phyloP scores from a whole-genome alignment of 1,284 basidiomycete genomes.

The Sporisorium sorghi region DNA sequence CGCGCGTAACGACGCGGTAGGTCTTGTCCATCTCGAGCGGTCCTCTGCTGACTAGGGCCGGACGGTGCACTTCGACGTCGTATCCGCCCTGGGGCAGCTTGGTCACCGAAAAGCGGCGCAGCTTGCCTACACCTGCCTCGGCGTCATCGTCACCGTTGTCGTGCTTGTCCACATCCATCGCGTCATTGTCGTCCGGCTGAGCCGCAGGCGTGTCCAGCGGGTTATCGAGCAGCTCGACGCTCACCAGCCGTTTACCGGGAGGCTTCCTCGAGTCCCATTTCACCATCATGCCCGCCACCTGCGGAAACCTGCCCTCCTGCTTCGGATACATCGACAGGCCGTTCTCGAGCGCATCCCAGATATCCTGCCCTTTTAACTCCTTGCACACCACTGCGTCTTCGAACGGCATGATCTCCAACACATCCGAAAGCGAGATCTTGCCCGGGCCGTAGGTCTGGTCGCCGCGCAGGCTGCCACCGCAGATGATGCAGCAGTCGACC shows the following conservation, averaged over 20 bases:
- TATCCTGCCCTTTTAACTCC: conserved; percentile 81
- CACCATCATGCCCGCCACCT: conserved; percentile 85
- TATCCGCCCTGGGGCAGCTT: conserved; percentile 35
- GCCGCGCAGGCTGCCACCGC: conserved; percentile 81
- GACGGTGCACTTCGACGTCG: conserved; percentile 51
- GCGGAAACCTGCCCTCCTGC: conserved; percentile 91
- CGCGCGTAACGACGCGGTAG: conserved; percentile 82
- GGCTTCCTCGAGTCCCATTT: conserved; percentile 82
- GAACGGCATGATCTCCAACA: conserved; percentile 88
- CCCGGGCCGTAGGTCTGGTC: conserved; percentile 84
- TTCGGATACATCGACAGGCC: conserved; percentile 84
- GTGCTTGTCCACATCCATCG: conserved; percentile 34
- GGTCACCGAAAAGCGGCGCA: conserved; percentile 33
- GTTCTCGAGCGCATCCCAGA: conserved; percentile 85
- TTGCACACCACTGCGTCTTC: conserved; percentile 84
- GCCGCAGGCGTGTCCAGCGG: conserved; percentile 29
- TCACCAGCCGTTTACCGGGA: conserved; percentile 54
- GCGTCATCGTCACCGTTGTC: background rate
- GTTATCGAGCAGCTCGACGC: conserved; percentile 56
- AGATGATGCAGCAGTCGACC: conserved; percentile 57
- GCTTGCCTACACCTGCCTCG: conserved; percentile 20
- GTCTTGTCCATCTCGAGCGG: conserved; percentile 50
- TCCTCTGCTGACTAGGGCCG: conserved; percentile 34
- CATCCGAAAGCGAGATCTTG: conserved; percentile 81
- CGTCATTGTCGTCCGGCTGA: conserved; percentile 3